A percentile compares a stretch with the other conserved stretches of the same genome.
These are phyloP conservation scores for Huiozyma sinensis DNA, from an alignment of 805 yeast genomes.

Conservation along the genomic window DNA sequence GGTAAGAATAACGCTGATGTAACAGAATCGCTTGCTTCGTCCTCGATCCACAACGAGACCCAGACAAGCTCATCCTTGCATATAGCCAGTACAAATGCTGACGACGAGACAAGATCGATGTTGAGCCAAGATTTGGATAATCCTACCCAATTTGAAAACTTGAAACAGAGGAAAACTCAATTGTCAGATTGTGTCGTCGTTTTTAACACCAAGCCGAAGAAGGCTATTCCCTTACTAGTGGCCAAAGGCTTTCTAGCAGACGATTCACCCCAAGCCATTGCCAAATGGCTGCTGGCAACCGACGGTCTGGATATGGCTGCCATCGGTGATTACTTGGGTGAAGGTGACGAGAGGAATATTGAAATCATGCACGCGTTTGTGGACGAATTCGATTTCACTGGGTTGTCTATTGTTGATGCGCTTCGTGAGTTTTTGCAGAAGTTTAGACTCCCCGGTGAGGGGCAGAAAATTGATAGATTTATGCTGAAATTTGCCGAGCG, in stretches of 20 bases:
- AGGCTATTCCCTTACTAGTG: slow-evolving; percentile 57
- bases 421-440: slow-evolving; percentile 73
- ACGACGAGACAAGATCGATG: slow-evolving; percentile 11
- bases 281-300: slow-evolving; percentile 59
- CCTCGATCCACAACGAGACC: slow-evolving; percentile 5
- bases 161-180: slow-evolving; percentile 74
- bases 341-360: slow-evolving; percentile 66
- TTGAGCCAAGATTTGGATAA: slow-evolving; percentile 42
- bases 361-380: slow-evolving; percentile 90
- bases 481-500: slow-evolving; percentile 96
- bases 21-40: slow-evolving; percentile 13
- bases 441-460: slow-evolving; percentile 94
- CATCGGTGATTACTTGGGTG: slow-evolving; percentile 89
- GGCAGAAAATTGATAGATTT: slow-evolving; percentile 92
- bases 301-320: slow-evolving; percentile 73
- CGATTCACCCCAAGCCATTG: slow-evolving; percentile 57
- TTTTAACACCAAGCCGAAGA: slow-evolving; percentile 78
- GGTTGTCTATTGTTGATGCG: slow-evolving; percentile 69
- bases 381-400: slow-evolving; percentile 69
- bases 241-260: slow-evolving; percentile 52
- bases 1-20: slow-evolving; percentile 1
- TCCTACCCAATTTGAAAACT: slow-evolving; percentile 74
- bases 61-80: neutral
- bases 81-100: slow-evolving; percentile 2
- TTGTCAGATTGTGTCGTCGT: slow-evolving; percentile 65